Evolutionary conservation across 768 basidiomycete genomes (phyloP).

Genomic region (Lentinus tigrinus): DNA sequence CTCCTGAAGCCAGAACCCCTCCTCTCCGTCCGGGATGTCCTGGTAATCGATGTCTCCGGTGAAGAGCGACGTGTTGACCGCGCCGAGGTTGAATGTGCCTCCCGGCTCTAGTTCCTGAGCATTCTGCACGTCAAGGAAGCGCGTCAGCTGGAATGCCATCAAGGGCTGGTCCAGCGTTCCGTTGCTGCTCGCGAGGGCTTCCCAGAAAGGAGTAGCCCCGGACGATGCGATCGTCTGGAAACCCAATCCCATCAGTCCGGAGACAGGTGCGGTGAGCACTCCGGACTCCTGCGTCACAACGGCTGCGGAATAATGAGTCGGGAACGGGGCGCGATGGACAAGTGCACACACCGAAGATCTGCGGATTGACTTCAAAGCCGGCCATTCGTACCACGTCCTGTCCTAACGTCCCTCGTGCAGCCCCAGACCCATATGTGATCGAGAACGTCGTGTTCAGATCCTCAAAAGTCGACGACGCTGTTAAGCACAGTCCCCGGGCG

Average conservation of each 20-base stretch:
- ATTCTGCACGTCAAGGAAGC: constrained; percentile 35
- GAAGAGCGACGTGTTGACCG: constrained; percentile 68
- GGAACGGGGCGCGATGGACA: not conserved
- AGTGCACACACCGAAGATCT: constrained; percentile 59
- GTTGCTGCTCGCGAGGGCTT: constrained; percentile 57
- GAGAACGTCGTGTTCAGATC: constrained; percentile 55
- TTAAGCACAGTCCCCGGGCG: constrained; percentile 35
- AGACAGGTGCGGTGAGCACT: constrained; percentile 68
- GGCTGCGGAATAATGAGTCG: constrained; percentile 30
- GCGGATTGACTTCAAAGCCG: constrained; percentile 77
- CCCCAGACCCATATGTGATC: constrained; percentile 82
- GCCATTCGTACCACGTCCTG: constrained; percentile 84
- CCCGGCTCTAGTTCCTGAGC: constrained; percentile 56
- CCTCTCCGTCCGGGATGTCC: constrained; percentile 49
- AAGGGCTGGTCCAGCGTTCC: constrained; percentile 66
- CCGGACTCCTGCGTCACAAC: constrained; percentile 55
- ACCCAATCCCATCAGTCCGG: constrained; percentile 86
- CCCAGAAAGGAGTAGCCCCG: constrained; percentile 78
- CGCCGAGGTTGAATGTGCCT: constrained; percentile 71
- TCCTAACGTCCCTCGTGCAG: constrained; percentile 68
- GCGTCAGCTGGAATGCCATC: constrained; percentile 84
- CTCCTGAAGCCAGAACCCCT: constrained; percentile 81
- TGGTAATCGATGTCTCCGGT: constrained; percentile 85
- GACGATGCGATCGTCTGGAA: constrained; percentile 76
- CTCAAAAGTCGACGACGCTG: constrained; percentile 59